phyloP scores from a whole-genome alignment of 2,329 filamentous ascomycete species.

The Fusarium chuoi region DNA sequence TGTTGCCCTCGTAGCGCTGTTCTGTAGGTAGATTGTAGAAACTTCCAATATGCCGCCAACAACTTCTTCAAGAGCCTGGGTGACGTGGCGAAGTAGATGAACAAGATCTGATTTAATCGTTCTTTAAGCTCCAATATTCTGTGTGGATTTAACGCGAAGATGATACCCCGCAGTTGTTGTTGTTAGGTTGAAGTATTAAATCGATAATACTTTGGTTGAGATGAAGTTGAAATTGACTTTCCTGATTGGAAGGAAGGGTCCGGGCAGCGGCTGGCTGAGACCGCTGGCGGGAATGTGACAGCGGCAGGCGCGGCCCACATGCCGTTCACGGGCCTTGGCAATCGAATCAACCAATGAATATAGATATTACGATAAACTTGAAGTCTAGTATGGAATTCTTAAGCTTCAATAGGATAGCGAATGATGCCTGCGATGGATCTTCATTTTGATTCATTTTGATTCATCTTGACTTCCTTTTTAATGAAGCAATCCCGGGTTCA shows the following conservation, averaged over 20 bases:
- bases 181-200: not conserved
- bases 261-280: constrained; percentile 5
- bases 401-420: not conserved
- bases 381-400: not conserved
- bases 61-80: constrained; percentile 10
- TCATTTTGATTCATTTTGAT: not conserved
- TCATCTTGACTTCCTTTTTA: not conserved
- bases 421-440: not conserved
- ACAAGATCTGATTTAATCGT: not conserved
- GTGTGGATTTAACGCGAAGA: not conserved
- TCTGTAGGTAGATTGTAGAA: not conserved
- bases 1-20: not conserved
- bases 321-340: not conserved
- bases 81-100: not conserved
- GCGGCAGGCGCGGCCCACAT: constrained; percentile 23
- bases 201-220: not conserved
- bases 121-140: not conserved
- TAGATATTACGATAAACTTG: not conserved
- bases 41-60: constrained; percentile 25
- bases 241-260: constrained; percentile 1
- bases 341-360: not conserved
- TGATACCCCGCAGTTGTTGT: no score
- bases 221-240: constrained; percentile 36
- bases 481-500: fast-evolving
- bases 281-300: not conserved